Evolutionary conservation across 164 flowering plant species (phyloP).

Genomic region (Euptelea pleiosperma): DNA sequence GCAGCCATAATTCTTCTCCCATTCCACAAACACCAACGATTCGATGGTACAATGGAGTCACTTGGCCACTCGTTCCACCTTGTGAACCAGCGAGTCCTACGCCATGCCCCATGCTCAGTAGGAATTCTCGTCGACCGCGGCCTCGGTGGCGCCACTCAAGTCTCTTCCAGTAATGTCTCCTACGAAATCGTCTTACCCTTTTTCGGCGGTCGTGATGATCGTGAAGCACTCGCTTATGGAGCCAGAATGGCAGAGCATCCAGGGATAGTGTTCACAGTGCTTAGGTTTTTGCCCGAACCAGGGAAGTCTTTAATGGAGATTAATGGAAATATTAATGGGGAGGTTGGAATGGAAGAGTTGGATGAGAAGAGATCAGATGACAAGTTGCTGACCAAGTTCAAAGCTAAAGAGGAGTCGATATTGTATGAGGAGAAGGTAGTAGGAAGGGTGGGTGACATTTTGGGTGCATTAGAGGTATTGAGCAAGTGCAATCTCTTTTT

Average conservation of each 20-base stretch:
- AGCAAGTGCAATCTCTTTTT: slow-evolving; percentile 38
- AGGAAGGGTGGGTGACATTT: slow-evolving; percentile 18
- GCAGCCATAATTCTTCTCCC: slow-evolving; percentile 42
- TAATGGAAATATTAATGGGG: not conserved
- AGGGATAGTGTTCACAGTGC: slow-evolving; percentile 30
- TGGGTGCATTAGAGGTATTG: slow-evolving; percentile 15
- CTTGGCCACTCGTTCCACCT: slow-evolving; percentile 23
- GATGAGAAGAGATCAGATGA: slow-evolving; percentile 6
- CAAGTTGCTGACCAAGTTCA: slow-evolving; percentile 9
- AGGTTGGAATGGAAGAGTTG: not conserved
- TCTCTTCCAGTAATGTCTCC: slow-evolving; percentile 37
- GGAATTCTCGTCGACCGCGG: slow-evolving; percentile 47
- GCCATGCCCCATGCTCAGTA: slow-evolving; percentile 39
- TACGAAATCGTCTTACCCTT: slow-evolving; percentile 21
- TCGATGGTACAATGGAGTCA: slow-evolving; percentile 41
- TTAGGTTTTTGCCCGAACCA: slow-evolving; percentile 18
- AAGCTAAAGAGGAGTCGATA: slow-evolving; percentile 3
- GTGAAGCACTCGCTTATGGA: slow-evolving; percentile 39
- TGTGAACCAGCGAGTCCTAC: slow-evolving; percentile 29
- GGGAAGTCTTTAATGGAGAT: slow-evolving; percentile 9
- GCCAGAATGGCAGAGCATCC: slow-evolving; percentile 48
- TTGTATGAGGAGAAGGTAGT: slow-evolving; percentile 30
- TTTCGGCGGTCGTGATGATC: slow-evolving; percentile 44
- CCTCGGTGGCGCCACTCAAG: slow-evolving; percentile 40
- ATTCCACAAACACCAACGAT: slow-evolving; percentile 41